Evolutionary conservation across 169 alveolate genomes (phyloP).

Genomic region (Plasmodium ovale): DNA sequence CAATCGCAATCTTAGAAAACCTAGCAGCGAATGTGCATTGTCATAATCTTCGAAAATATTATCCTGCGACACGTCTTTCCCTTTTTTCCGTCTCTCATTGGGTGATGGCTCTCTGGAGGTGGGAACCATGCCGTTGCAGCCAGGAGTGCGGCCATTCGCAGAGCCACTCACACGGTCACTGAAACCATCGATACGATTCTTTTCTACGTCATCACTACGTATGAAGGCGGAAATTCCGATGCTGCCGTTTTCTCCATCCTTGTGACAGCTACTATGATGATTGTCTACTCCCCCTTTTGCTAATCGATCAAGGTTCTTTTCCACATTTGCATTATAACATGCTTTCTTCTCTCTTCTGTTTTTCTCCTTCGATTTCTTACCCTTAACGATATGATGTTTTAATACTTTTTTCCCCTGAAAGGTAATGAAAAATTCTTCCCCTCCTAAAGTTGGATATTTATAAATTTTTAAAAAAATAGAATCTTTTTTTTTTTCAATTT

Average conservation of each 20-base stretch:
- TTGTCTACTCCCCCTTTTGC: background rate
- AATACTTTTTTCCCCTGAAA: slow-evolving; percentile 80
- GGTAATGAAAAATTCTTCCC: slow-evolving; percentile 85
- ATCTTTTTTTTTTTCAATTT: slow-evolving; percentile 59
- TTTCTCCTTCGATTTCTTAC: slow-evolving; percentile 27
- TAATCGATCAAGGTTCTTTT: background rate
- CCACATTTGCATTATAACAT: background rate
- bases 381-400: slow-evolving; percentile 2
- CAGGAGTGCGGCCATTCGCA: background rate
- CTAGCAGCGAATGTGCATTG: slow-evolving; percentile 82
- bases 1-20: slow-evolving; percentile 92
- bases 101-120: background rate
- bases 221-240: background rate
- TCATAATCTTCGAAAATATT: slow-evolving; percentile 68
- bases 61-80: background rate
- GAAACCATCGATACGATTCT: no score
- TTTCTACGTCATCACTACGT: no score
- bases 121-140: background rate
- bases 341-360: slow-evolving; percentile 41
- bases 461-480: slow-evolving; percentile 77
- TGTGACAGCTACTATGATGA: background rate
- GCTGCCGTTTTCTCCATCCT: background rate
- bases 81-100: background rate
- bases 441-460: slow-evolving; percentile 84
- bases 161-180: background rate